Evolutionary conservation across 768 basidiomycete species (phyloP), one percentile per base, ranked within the genome.

Genomic region (Scleroderma citrinum): DNA sequence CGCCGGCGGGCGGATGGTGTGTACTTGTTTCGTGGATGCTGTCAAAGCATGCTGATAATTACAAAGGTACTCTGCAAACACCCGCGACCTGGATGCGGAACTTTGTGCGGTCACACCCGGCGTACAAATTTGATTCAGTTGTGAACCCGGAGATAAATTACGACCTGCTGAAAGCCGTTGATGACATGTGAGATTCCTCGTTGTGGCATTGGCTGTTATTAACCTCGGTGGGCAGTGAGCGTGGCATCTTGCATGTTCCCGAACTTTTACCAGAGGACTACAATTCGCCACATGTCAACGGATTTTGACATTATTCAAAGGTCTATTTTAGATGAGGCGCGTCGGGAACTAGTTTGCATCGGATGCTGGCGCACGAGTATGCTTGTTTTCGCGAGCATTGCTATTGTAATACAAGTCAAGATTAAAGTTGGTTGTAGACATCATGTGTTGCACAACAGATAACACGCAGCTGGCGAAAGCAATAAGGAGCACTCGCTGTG

Each of bases 71-170:
- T 6, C 72, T 97, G 21, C 65, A 81, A 63, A 97, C 96, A 0
- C 81, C 91, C 7, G 96, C 96, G 11, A 81, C 83, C 3, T 99
- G 92, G 92, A 93, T 96, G 49, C 80, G 96, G 31, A 77, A 87
- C 41, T 98, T 97, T 68, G 87, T 99, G 37, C 81, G 83, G 21
- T 77, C 83, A 2, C 96, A 99, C 65, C 90, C 94, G 7, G 77
- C 72, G n/a, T 99, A 99, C 71, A 85, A 87, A 65, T 77, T 81
- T 44, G 92, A 99, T 69, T 95, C 92, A n/a, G 85, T 87, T 44
- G 91, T 99, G 17, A 86, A 76, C 44, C 78, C 90, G 59, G 83
- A 87, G 68, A 92, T 98, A 61, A 96, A 93, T 61, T 96, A 94
- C 62, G 96, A 99, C 69, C 76, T 99, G 23, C 74, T 96, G 62